phyloP scores from a whole-genome alignment of 179 eudicot species.

The Silene vulgaris region DNA sequence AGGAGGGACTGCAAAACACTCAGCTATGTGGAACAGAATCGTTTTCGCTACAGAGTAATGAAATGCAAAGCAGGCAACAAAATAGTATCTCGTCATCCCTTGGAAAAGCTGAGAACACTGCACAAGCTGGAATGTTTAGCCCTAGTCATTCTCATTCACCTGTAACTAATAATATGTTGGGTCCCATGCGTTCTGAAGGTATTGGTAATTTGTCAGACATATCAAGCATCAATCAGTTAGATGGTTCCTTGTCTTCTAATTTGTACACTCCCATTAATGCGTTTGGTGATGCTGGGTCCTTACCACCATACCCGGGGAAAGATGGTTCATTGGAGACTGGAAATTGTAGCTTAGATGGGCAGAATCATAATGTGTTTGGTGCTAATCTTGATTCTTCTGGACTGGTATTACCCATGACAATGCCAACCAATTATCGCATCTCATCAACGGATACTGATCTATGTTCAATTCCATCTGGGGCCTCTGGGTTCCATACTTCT shows the following conservation, averaged over 20 bases:
- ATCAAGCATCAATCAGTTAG: slow-evolving; percentile 44
- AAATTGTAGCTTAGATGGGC: slow-evolving; percentile 56
- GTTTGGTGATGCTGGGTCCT: slow-evolving; percentile 52
- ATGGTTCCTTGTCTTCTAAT: slow-evolving; percentile 56
- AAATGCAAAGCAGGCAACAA: slow-evolving; percentile 60
- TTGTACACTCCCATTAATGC: slow-evolving; percentile 44
- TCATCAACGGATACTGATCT: slow-evolving; percentile 53
- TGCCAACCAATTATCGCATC: slow-evolving; percentile 44
- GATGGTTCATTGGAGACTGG: slow-evolving; percentile 52
- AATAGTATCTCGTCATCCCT: slow-evolving; percentile 43
- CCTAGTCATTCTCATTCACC: slow-evolving; percentile 48
- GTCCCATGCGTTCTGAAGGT: slow-evolving; percentile 55
- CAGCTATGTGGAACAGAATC: slow-evolving; percentile 51
- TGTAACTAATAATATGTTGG: slow-evolving; percentile 56
- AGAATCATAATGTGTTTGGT: slow-evolving; percentile 61
- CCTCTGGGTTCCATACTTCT: slow-evolving; percentile 63
- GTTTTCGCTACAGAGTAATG: slow-evolving; percentile 46
- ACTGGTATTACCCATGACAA: slow-evolving; percentile 71
- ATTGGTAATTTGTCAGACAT: slow-evolving; percentile 52
- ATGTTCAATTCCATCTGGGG: slow-evolving; percentile 59
- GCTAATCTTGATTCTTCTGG: slow-evolving; percentile 72
- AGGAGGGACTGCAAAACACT: slow-evolving; percentile 37
- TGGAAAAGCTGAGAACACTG: slow-evolving; percentile 43
- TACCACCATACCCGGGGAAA: slow-evolving; percentile 70
- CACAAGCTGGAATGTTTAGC: slow-evolving; percentile 38